Conservation (phyloP, 116 monocot species). For the Trichopus zeylanicus region DNA sequence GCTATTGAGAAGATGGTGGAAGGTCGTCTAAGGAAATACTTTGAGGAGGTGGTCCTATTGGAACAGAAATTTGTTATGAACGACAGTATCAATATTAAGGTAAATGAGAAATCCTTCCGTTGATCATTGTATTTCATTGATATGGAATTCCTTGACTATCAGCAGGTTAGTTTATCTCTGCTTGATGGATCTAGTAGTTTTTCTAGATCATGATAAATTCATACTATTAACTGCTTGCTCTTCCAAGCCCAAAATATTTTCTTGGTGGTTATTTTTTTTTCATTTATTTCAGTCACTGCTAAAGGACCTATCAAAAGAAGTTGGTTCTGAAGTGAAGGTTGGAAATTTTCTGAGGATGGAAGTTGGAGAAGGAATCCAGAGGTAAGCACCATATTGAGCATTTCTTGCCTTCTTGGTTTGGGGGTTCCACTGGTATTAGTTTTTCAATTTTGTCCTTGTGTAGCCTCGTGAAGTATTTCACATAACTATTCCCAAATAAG, state of each 20-base stretch:
- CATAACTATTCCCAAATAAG: neutral
- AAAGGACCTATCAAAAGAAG: slow-evolving; percentile 81
- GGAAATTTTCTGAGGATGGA: slow-evolving; percentile 88
- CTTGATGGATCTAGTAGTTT: neutral
- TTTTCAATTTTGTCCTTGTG: too few species aligned
- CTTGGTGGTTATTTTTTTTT: neutral
- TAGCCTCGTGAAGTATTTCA: neutral
- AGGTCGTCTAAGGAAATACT: slow-evolving; percentile 91
- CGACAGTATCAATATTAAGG: slow-evolving; percentile 75
- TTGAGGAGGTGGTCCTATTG: slow-evolving; percentile 81
- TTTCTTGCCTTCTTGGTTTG: too few species aligned
- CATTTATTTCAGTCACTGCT: slow-evolving; percentile 46
- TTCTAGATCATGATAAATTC: too few species aligned
- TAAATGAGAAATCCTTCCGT: slow-evolving; percentile 3
- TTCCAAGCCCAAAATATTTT: neutral
- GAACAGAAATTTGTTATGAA: slow-evolving; percentile 94
- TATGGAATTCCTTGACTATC: neutral
- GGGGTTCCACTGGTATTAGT: too few species aligned
- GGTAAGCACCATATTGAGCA: slow-evolving; percentile 37
- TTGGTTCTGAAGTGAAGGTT: slow-evolving; percentile 66
- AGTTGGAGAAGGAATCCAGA: slow-evolving; percentile 79
- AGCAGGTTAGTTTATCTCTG: too few species aligned
- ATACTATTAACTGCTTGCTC: neutral
- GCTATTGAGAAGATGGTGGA: slow-evolving; percentile 95
- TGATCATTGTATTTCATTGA: neutral